Percentiles rank a stretch among this genome's conserved stretches.
These are phyloP conservation scores for Huntiella moniliformis DNA, from an alignment of 2,329 filamentous ascomycete species.

Conservation along the genomic window DNA sequence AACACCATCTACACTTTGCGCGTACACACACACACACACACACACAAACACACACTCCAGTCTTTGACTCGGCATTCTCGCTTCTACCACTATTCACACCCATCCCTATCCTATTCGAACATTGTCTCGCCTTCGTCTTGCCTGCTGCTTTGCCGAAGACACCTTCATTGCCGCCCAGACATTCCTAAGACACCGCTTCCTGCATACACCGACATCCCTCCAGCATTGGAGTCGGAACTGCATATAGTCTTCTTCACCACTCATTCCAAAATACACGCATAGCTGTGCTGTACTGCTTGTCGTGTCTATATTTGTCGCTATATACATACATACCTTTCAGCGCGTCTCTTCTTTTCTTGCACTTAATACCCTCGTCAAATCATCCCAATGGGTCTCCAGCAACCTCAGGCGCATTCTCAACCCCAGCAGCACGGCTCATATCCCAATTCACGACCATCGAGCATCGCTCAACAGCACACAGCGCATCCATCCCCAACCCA, in stretches of 20 bases:
- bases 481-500: slow-evolving; percentile 31
- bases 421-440: slow-evolving; percentile 47
- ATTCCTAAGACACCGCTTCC: background rate
- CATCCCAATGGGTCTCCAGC: slow-evolving; percentile 33
- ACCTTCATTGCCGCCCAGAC: background rate
- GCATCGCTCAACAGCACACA: slow-evolving; percentile 57
- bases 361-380: background rate
- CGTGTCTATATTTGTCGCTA: background rate
- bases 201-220: slow-evolving; percentile 1
- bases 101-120: background rate
- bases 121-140: too few species aligned
- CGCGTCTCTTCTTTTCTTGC: background rate
- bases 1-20: background rate
- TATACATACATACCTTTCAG: background rate
- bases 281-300: background rate
- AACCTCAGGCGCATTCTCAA: slow-evolving; percentile 28
- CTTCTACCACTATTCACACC: background rate
- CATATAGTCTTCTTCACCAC: too few species aligned
- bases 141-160: background rate
- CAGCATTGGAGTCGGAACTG: too few species aligned
- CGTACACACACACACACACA: slow-evolving; percentile 1
- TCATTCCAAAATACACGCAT: background rate
- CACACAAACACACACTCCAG: background rate
- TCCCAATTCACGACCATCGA: slow-evolving; percentile 49
- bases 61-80: background rate